phyloP scores from a whole-genome alignment of 1,139 yeast genomes.

The Blastobotrys capitulatus region DNA sequence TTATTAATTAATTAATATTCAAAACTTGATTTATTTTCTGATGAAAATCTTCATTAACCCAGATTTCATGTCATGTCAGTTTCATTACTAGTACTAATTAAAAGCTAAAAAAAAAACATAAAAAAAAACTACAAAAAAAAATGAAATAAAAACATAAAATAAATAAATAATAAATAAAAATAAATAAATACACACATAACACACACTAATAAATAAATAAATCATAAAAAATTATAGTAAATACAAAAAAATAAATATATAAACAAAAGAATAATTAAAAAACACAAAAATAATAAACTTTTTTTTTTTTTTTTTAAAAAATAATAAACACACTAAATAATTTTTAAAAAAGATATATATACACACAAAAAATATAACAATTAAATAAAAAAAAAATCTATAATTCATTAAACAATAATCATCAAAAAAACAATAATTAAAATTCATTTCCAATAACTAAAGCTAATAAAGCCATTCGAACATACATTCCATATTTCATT shows the following conservation, averaged over 20 bases:
- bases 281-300: no score
- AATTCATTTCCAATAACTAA: conserved; percentile 79
- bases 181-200: conserved; percentile 10
- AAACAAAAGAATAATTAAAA: conserved; percentile 11
- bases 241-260: conserved; percentile 3
- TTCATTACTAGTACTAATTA: no score
- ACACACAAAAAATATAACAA: conserved; percentile 5
- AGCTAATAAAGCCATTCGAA: conserved; percentile 97
- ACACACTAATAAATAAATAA: conserved; percentile 11
- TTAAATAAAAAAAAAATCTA: background rate
- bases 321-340: conserved; percentile 3
- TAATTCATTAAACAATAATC: background rate
- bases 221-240: conserved; percentile 9
- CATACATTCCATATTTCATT: conserved; percentile 96
- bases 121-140: conserved; percentile 2
- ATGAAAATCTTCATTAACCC: no score
- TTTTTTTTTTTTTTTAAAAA: no score
- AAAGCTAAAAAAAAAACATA: background rate
- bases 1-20: background rate
- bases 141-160: conserved; percentile 1
- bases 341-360: background rate
- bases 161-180: conserved; percentile 12
- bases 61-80: no score
- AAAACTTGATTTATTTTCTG: background rate
- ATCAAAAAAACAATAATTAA: conserved; percentile 5